Conservation (phyloP, 495 filamentous ascomycete species). For the Xanthoparmelia taractica region DNA sequence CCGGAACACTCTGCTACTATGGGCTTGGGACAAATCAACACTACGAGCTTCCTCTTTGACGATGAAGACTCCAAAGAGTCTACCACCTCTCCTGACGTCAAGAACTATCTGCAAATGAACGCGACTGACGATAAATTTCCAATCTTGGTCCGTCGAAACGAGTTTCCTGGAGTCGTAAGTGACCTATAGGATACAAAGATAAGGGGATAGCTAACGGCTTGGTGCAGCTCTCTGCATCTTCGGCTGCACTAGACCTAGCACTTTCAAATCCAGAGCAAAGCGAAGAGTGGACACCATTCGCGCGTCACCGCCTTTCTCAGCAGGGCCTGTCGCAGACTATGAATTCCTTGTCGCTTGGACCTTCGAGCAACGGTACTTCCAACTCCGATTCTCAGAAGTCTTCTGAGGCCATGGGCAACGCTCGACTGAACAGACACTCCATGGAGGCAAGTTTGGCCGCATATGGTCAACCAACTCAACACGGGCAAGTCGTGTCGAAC, state of each 20-base stretch:
- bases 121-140: slow-evolving; percentile 77
- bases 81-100: slow-evolving; percentile 54
- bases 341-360: slow-evolving; percentile 33
- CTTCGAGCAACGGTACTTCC: slow-evolving; percentile 28
- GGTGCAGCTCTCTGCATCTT: slow-evolving; percentile 67
- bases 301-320: slow-evolving; percentile 69
- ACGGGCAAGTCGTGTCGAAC: slow-evolving; percentile 18
- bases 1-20: slow-evolving; percentile 37
- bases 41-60: slow-evolving; percentile 73
- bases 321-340: slow-evolving; percentile 67
- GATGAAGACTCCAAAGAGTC: slow-evolving; percentile 60
- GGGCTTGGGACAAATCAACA: slow-evolving; percentile 65
- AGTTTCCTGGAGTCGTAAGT: slow-evolving; percentile 62
- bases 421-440: slow-evolving; percentile 49
- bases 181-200: slow-evolving; percentile 9
- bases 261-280: slow-evolving; percentile 48
- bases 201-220: slow-evolving; percentile 28
- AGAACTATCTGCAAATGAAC: slow-evolving; percentile 63
- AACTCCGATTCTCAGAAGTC: slow-evolving; percentile 29
- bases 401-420: slow-evolving; percentile 19
- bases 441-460: slow-evolving; percentile 32
- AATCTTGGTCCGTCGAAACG: slow-evolving; percentile 63
- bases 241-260: slow-evolving; percentile 74
- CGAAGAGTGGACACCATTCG: slow-evolving; percentile 57
- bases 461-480: slow-evolving; percentile 23